These are phyloP conservation scores for Coemansia sp. DNA, from an alignment of 192 early-diverging fungal genomes.

Conservation along the genomic window DNA sequence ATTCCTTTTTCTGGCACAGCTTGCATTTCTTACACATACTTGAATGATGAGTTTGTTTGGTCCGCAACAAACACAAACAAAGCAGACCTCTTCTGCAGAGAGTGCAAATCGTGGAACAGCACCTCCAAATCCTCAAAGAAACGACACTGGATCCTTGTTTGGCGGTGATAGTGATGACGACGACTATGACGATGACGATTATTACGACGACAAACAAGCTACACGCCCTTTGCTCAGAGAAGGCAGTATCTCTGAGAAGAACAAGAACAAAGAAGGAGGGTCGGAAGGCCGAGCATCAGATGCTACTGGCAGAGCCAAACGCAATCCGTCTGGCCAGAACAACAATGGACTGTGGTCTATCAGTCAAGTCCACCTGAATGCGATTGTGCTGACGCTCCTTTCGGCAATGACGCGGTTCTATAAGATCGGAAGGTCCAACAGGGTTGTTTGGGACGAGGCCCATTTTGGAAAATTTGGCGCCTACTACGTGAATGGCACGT, in stretches of 20 bases:
- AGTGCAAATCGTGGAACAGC: not conserved
- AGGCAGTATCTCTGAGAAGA: not conserved
- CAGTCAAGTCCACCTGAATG: not conserved
- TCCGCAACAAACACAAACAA: not conserved
- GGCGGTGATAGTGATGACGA: slow-evolving; percentile 9
- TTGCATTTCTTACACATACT: not conserved
- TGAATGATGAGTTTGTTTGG: slow-evolving; percentile 20
- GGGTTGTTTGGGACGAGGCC: slow-evolving; percentile 78
- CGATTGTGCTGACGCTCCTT: slow-evolving; percentile 25
- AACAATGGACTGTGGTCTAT: slow-evolving; percentile 7
- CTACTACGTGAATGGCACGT: slow-evolving; percentile 88
- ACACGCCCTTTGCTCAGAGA: slow-evolving; percentile 2
- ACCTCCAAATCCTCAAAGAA: not conserved
- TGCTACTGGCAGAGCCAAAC: not conserved
- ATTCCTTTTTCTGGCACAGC: not conserved
- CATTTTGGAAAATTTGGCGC: slow-evolving; percentile 81
- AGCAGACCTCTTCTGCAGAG: not conserved
- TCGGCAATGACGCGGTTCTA: slow-evolving; percentile 40
- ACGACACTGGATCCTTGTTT: slow-evolving; percentile 19
- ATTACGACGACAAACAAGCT: not conserved
- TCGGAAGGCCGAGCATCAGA: not conserved
- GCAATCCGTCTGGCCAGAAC: not conserved
- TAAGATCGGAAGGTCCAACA: slow-evolving; percentile 23
- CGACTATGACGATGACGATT: slow-evolving; percentile 2
- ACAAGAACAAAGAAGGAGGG: not conserved